Evolutionary conservation across 2,329 filamentous ascomycete species (phyloP).

Genomic region (Sclerotinia subarctica): DNA sequence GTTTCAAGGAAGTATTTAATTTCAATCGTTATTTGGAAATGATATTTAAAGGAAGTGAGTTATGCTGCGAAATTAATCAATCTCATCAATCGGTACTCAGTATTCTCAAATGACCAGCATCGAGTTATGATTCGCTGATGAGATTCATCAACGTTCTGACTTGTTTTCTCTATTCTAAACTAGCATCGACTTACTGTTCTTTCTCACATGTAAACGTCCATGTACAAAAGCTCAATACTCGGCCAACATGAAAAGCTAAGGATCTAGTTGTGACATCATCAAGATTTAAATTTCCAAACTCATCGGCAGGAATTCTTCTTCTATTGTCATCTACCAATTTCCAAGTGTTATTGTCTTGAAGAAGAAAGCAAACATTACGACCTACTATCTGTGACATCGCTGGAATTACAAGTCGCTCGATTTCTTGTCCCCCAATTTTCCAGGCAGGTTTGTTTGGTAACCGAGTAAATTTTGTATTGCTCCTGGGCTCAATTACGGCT

Average conservation of each 20-base stretch:
- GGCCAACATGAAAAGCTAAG: background rate
- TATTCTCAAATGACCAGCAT: too few species aligned
- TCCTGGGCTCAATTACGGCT: background rate
- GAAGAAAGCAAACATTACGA: background rate
- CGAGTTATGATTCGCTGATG: background rate
- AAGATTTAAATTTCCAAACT: too few species aligned
- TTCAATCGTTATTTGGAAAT: background rate
- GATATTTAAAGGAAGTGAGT: too few species aligned
- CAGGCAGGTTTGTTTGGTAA: background rate
- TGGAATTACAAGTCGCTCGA: background rate
- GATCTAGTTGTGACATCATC: background rate
- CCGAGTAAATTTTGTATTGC: background rate
- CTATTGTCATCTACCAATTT: background rate
- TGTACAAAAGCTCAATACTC: background rate
- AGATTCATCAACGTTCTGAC: background rate
- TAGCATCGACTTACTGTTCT: background rate
- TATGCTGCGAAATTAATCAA: too few species aligned
- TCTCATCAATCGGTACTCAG: too few species aligned
- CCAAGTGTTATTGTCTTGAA: background rate
- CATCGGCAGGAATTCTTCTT: fast-evolving
- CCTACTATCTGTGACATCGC: background rate
- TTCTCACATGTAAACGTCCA: background rate
- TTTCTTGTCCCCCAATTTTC: fast-evolving
- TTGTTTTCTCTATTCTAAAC: background rate
- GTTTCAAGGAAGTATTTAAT: background rate